Evolutionary conservation across 768 basidiomycete species (phyloP).

Genomic region (Royoungia palumana): DNA sequence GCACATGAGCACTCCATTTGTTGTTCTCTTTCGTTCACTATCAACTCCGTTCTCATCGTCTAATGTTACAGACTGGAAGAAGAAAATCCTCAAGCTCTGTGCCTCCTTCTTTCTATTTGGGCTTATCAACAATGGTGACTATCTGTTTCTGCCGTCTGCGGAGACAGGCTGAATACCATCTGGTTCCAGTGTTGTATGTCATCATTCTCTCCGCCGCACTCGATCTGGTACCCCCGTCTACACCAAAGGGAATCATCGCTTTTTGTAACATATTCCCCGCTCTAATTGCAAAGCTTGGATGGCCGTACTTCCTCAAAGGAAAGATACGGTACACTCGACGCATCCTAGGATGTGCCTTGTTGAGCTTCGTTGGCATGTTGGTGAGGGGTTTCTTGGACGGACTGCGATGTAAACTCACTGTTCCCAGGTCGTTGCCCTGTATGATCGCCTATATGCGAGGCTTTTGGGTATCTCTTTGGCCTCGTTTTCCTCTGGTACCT

Average conservation of each 20-base stretch:
- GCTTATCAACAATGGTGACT: conserved; percentile 83
- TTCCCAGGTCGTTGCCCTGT: conserved; percentile 70
- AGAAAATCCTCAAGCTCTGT: conserved; percentile 37
- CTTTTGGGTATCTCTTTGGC: conserved; percentile 80
- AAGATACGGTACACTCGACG: conserved; percentile 77
- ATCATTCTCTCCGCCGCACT: conserved; percentile 95
- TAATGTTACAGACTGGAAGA: conserved; percentile 18
- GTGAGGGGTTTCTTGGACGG: conserved; percentile 43
- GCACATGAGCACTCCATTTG: conserved; percentile 16
- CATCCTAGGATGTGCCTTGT: conserved; percentile 65
- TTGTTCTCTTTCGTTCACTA: conserved; percentile 9
- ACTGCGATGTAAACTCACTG: neutral
- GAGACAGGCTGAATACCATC: neutral
- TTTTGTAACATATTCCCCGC: conserved; percentile 95
- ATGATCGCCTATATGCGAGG: conserved; percentile 60
- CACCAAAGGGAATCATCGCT: conserved; percentile 91
- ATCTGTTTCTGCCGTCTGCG: neutral
- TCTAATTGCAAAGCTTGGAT: conserved; percentile 81
- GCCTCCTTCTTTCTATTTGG: conserved; percentile 88
- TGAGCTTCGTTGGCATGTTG: conserved; percentile 84
- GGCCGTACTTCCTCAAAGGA: conserved; percentile 89
- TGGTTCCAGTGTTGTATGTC: conserved; percentile 77
- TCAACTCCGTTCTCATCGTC: conserved; percentile 16
- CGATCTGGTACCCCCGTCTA: conserved; percentile 87
- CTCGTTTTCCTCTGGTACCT: conserved; percentile 80